Base-by-base conservation (phyloP, 257 asterid species). In the Linaria vulgaris region DNA sequence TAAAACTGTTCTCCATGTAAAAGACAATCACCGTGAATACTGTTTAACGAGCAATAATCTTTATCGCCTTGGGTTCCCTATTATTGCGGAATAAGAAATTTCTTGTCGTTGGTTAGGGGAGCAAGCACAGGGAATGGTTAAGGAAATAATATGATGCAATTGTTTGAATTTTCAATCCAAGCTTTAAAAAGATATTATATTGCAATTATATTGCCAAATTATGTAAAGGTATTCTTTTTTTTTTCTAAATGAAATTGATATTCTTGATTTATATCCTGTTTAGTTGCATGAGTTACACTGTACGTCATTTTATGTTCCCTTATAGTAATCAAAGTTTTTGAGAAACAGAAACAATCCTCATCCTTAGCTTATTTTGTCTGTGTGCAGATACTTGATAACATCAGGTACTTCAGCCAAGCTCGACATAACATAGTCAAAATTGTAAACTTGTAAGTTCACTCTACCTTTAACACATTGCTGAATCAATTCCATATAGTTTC, bases 381-480 rank as follows among this genome's bases (percentile, higher is more conserved):
- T 66, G 34, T 81, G 85, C 90, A 90, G 97, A 64, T 90, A 41
- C 80, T 78, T 7, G 96, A 90, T 66, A 90, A 90, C 74, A 68
- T 85, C 48, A 69, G 69, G 72, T 90, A 87, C 82, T 71, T 90
- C 59, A 65, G 75, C 71, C 88, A 83, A 78, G 88, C 87, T 79
- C 88, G 85, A 3, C 9, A 34, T 8, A 34, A 34, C 9, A 34
- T 34, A 7, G 1, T 34, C 10, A 3, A 4, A 1, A 3, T 34
- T 11, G 5, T 11, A 34, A 34, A 34, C 9, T 7, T 4, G 41
- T 34, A 34, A 34, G 41, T 34, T 3, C 41, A 34, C 41, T 34
- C 41, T 34, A 34, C 41, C 41, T 11, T 34, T 34, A 4, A 34
- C 5, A 1, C 5, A 3, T 34, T 7, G 41, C 41, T 34, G 41